Evolutionary conservation across 2,329 filamentous ascomycete species (phyloP), one percentile per base, ranked within the genome.

Genomic region (Nothophaeocryptopus gaeumannii): DNA sequence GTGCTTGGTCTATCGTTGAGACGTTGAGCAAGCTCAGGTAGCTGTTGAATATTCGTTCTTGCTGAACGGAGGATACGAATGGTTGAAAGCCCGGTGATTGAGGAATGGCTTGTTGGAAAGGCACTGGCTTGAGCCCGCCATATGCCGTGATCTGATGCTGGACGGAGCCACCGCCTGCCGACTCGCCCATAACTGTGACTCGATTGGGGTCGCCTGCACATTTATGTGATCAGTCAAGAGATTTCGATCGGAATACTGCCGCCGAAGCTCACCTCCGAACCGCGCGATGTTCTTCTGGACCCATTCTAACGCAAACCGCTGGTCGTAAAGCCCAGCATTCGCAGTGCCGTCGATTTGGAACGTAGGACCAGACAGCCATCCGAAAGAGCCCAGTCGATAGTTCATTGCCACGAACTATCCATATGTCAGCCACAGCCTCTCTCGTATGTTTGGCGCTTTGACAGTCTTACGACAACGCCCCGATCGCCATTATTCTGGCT

Each of bases 281-380:
- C 59, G 54, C 12, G 8, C 72, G 63, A 54, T 74, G 66, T 62
- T 42, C 20, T 47, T 16, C 2, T 67, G 67, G 0, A 83, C 72
- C 81, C 81, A 84, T 57, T 81, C 68, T 7, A 84, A 66, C 20
- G 78, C 78, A 26, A 80, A 68, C 11, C 76, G 70, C 61, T 82
- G 79, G 50, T 82, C 79, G 45, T 74, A 67, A 0, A 80, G 65
- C 2, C 72, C 78, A 5, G 70, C 72, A 58, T 81, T 81, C 2
- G 75, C 67, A 5, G 68, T 69, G 8, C 74, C 76, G 20, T 46
- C 45, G 52, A 72, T 64, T 33, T 72, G 68, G 42, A 76, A 67
- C 20, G 64, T 73, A 13, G 71, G 69, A 39, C 71, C 77, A 10
- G 68, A 70, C 47, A 75, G 63, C 66, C 68, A 78, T 5, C 76